Evolutionary conservation across 768 basidiomycete species (phyloP).

Genomic region (Phylloporus sp.): DNA sequence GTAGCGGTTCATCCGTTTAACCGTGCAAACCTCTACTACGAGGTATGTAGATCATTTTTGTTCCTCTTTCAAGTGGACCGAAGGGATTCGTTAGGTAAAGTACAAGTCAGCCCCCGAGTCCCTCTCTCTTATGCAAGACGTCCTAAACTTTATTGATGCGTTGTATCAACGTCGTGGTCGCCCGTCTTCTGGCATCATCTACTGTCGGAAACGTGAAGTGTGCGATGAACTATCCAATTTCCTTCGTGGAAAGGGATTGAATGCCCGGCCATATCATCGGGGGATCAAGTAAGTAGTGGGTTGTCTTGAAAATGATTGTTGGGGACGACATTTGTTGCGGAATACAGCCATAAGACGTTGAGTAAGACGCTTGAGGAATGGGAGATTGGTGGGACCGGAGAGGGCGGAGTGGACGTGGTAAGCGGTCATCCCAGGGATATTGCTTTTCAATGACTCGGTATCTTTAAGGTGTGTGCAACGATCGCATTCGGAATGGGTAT

Average conservation of each 20-base stretch:
- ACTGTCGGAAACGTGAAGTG: conserved; percentile 63
- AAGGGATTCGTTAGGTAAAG: conserved; percentile 45
- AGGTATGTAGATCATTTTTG: conserved; percentile 45
- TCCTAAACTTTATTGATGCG: conserved; percentile 60
- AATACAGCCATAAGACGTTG: conserved; percentile 43
- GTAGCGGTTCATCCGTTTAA: conserved; percentile 79
- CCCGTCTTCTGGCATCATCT: conserved; percentile 70
- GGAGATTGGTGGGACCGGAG: conserved; percentile 51
- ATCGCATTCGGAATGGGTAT: conserved; percentile 88
- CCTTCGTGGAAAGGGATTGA: conserved; percentile 63
- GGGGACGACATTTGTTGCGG: background rate
- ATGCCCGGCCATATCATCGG: conserved; percentile 70
- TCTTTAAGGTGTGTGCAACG: conserved; percentile 65
- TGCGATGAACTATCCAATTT: conserved; percentile 67
- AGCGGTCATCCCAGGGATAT: conserved; percentile 16
- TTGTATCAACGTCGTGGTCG: conserved; percentile 57
- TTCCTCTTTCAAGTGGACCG: background rate
- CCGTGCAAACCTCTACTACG: conserved; percentile 74
- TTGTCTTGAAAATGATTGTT: background rate
- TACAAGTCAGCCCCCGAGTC: conserved; percentile 55
- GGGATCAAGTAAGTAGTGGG: conserved; percentile 49
- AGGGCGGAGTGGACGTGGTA: conserved; percentile 61
- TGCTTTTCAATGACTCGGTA: background rate
- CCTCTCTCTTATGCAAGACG: conserved; percentile 56
- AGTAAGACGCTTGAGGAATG: conserved; percentile 55